Evolutionary conservation across 2,329 filamentous ascomycete species (phyloP), one percentile per base, ranked within the genome.

Genomic region (Graphilbum ipis-grandicollis): DNA sequence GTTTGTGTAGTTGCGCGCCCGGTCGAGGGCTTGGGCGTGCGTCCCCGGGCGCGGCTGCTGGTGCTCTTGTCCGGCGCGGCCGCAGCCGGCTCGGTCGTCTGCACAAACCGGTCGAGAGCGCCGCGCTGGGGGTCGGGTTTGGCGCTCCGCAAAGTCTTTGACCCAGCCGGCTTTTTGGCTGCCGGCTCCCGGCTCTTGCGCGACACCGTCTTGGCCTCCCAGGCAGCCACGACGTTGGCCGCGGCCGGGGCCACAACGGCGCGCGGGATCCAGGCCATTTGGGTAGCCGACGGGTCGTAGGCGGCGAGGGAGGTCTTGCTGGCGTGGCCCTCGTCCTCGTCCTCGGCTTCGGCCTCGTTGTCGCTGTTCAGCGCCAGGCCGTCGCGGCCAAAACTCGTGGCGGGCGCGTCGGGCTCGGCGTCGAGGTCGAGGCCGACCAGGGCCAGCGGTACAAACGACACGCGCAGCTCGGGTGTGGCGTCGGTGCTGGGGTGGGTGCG

Each of bases 341-440:
- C 46, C 15, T 46, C n/a, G 30, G 17, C 46, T 37, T 19, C 37
- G 39, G 28, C 6, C 42, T 81, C 76, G 28, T 81, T 74, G 37
- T 83, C 77, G 41, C 69, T 72, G 43, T 72, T 71, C n/a, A 74
- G 59, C 2, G 71, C 71, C 13, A 75, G 52, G 0, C 69, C 70
- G 33, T 60, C 60, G 21, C 71, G 62, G 2, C 61, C 65, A 43
- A 57, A 65, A 1, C 52, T 43, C 3, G 68, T 63, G 1, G 63
- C 43, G 2, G 37, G 38, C 15, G 34, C 29, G 31, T 43, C 43
- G 22, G 73, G 68, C 50, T 94, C 86, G 1, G 66, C 63, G 10
- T 73, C 68, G 19, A 94, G 58, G 48, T 93, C 75, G 29, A 96
- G 66, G 0, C 75, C 74, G 3, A 93, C 82, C 14, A 94, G 66